Conservation (phyloP, 768 basidiomycete species). For the Phylloporus sp. region DNA sequence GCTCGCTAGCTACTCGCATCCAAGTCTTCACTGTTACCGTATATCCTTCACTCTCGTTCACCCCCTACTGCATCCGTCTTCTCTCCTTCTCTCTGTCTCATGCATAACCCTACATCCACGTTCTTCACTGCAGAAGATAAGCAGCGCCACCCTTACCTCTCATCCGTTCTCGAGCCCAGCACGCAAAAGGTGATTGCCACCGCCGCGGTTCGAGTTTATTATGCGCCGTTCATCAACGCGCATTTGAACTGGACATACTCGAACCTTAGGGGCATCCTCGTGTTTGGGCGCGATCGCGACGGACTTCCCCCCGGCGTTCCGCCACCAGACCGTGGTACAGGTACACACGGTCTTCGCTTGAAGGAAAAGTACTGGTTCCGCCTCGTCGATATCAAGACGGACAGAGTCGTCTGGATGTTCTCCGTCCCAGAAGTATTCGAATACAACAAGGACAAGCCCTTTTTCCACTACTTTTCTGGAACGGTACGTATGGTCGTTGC, state of each 20-base stretch:
- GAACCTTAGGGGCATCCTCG: conserved; percentile 53
- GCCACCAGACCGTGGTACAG: conserved; percentile 17
- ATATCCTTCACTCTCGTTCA: conserved; percentile 19
- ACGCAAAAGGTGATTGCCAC: conserved; percentile 47
- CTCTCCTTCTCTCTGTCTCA: conserved; percentile 9
- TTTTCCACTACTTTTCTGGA: conserved; percentile 88
- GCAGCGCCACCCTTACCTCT: conserved; percentile 36
- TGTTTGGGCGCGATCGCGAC: conserved; percentile 42
- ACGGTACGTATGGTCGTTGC: conserved; percentile 53
- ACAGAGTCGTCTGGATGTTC: conserved; percentile 65
- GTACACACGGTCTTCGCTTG: conserved; percentile 21
- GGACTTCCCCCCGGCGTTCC: conserved; percentile 20
- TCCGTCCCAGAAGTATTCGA: conserved; percentile 54
- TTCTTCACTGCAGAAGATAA: conserved; percentile 36
- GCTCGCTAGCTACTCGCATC: conserved; percentile 11
- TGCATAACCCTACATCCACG: conserved; percentile 29
- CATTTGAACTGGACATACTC: conserved; percentile 56
- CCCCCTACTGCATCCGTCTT: conserved; percentile 3
- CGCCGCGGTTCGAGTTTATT: conserved; percentile 56
- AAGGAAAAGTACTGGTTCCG: conserved; percentile 56
- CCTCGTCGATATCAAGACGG: conserved; percentile 51
- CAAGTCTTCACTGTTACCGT: conserved; percentile 13
- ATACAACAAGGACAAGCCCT: conserved; percentile 81
- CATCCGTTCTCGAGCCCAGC: conserved; percentile 35
- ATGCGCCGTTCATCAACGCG: conserved; percentile 46